Conservation (phyloP, 495 filamentous ascomycete genomes). For the Aspergillus campestris region DNA sequence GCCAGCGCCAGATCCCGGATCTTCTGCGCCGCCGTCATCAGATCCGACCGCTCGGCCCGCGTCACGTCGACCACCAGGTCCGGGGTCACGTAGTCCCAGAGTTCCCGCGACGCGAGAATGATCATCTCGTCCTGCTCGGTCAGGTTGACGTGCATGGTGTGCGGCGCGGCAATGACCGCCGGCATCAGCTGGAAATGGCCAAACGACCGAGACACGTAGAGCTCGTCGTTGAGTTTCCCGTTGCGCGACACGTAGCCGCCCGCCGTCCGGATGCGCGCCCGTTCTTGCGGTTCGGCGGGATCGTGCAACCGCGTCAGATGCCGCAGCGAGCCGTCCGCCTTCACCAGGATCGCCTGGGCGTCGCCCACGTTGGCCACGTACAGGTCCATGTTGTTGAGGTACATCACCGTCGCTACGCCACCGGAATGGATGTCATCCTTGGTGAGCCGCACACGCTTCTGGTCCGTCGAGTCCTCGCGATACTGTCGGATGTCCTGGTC, state of each 20-base stretch:
- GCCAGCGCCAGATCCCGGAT: slow-evolving; percentile 91
- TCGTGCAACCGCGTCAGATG: slow-evolving; percentile 87
- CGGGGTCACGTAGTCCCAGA: slow-evolving; percentile 89
- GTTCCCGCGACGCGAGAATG: slow-evolving; percentile 78
- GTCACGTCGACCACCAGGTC: slow-evolving; percentile 89
- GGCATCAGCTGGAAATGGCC: slow-evolving; percentile 91
- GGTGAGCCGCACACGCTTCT: slow-evolving; percentile 56
- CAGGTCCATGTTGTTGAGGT: slow-evolving; percentile 78
- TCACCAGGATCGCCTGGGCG: slow-evolving; percentile 87
- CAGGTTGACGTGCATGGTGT: slow-evolving; percentile 69
- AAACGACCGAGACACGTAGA: slow-evolving; percentile 90
- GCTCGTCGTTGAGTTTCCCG: slow-evolving; percentile 83
- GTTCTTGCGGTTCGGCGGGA: slow-evolving; percentile 73
- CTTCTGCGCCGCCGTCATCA: slow-evolving; percentile 96
- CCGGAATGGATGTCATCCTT: slow-evolving; percentile 85
- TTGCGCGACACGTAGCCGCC: slow-evolving; percentile 92
- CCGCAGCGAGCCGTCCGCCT: slow-evolving; percentile 69
- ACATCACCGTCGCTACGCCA: slow-evolving; percentile 85
- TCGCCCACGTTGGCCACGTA: slow-evolving; percentile 95
- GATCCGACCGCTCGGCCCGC: slow-evolving; percentile 69
- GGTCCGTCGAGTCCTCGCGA: slow-evolving; percentile 60
- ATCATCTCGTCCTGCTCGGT: slow-evolving; percentile 91
- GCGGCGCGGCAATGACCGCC: slow-evolving; percentile 81
- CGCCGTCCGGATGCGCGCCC: slow-evolving; percentile 84
- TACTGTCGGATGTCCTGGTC: slow-evolving; percentile 53